A percentile compares a stretch with the other conserved stretches of the same genome.
phyloP scores from a whole-genome alignment of 179 eudicot species.

The Carnegiea gigantea region DNA sequence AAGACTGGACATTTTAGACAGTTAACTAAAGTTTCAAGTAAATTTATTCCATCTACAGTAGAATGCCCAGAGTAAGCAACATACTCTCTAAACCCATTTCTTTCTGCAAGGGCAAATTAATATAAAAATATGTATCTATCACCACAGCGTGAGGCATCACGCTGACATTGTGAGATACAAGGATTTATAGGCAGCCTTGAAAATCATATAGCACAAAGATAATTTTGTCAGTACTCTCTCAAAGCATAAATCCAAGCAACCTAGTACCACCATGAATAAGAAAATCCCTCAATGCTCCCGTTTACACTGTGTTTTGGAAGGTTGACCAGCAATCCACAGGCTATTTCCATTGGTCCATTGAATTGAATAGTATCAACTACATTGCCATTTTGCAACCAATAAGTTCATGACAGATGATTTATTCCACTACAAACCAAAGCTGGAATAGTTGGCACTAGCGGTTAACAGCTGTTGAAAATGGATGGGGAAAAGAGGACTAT shows the following conservation, averaged over 20 bases:
- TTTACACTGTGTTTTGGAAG: background rate
- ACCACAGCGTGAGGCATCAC: background rate
- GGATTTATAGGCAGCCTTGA: background rate
- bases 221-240: background rate
- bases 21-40: background rate
- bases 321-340: background rate
- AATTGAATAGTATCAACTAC: slow-evolving; percentile 4
- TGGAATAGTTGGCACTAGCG: background rate
- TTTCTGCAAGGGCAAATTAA: background rate
- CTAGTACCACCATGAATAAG: background rate
- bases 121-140: background rate
- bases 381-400: background rate
- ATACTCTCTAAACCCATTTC: background rate
- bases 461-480: background rate
- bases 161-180: background rate
- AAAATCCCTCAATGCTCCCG: background rate
- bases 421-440: background rate
- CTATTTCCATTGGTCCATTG: background rate
- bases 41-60: background rate
- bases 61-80: background rate
- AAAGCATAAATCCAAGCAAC: background rate
- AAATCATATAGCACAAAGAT: background rate
- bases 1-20: background rate
- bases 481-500: background rate
- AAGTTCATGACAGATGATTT: background rate